Base-by-base conservation (phyloP, 805 yeast species). In the Priceomyces melissophilus region DNA sequence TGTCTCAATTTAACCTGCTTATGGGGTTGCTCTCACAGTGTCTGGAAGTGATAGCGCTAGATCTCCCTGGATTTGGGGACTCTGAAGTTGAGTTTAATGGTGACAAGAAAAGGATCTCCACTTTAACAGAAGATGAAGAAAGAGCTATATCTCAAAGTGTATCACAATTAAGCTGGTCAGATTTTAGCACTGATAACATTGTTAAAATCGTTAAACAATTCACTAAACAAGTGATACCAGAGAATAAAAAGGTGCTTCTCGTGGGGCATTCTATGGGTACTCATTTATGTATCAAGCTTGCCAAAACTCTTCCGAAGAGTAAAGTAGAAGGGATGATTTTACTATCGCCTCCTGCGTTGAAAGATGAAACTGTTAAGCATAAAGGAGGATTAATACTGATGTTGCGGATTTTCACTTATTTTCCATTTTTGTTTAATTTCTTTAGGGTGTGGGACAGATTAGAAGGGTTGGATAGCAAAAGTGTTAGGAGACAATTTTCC, bases 31-130 rank as follows among this genome's bases (percentile, higher is more conserved):
- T 86, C 48, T 65, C 83, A 27, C 80, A 77, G 48, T 75, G 81
- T 46, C 75, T 79, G 45, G 82, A 79, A 41, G 74, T 88, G 13
- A 54, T 85, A 31, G 78, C 90, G 0, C 50, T 90, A 11, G 98
- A 90, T 57, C 65, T 89, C 38, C 96, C 96, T 1, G 98, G 97
- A 0, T 87, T 87, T 60, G 98, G 98, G 3, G 72, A 76, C 48
- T 62, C 71, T 10, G 57, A 58, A 31, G 4, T 49, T 1, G 37
- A 46, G 11, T 60, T 60, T 32, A 30, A 40, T 10, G 35, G 37
- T 2, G 32, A 35, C 14, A 31, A 35, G 35, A 54, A 57, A 32
- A 30, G 39, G 33, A 50, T 60, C 46, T 36, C 62, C 15, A 16
- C 51, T 14, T 45, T 61, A 39, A 27, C 75, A 49, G 25, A 46